phyloP scores from a whole-genome alignment of 208 protist species.

The Herpetomonas tarakana region DNA sequence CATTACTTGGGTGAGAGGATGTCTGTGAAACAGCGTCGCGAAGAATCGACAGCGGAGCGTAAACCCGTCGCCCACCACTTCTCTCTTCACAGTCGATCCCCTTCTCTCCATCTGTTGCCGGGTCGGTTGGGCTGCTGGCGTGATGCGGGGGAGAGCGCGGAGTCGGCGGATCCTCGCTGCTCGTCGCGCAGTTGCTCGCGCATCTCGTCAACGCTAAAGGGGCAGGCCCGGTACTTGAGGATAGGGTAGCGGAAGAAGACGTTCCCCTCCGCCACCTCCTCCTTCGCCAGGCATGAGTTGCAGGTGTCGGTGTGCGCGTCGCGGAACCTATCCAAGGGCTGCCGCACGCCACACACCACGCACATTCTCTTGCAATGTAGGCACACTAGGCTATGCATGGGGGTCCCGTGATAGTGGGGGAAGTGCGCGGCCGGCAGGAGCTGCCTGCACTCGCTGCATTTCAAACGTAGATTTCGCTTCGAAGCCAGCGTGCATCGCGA shows the following conservation, averaged over 20 bases:
- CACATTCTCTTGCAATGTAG: conserved; percentile 73
- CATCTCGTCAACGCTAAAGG: conserved; percentile 76
- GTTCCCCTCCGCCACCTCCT: conserved; percentile 71
- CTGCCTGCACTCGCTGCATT: conserved; percentile 54
- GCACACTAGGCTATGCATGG: conserved; percentile 57
- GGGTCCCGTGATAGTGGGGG: conserved; percentile 33
- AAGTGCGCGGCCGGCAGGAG: conserved; percentile 77
- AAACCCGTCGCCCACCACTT: too few species aligned
- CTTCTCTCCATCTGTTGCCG: too few species aligned
- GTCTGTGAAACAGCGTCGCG: too few species aligned
- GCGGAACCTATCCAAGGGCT: conserved; percentile 51
- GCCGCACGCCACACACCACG: conserved; percentile 58
- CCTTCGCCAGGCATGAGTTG: conserved; percentile 63
- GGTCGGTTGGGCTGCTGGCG: too few species aligned
- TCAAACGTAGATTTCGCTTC: conserved; percentile 64
- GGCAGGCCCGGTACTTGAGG: conserved; percentile 84
- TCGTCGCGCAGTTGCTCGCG: conserved; percentile 63
- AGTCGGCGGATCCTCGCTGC: too few species aligned
- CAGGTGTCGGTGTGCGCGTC: conserved; percentile 41
- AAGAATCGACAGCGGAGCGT: too few species aligned
- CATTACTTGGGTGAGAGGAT: too few species aligned
- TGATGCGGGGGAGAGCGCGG: too few species aligned
- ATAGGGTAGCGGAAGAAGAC: conserved; percentile 88
- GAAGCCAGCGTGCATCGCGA: conserved; percentile 29
- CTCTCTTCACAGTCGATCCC: too few species aligned